A percentile compares a stretch with the other conserved stretches of the same genome.
Conservation (phyloP, 306 rosid genomes). For the Lotus japonicus region DNA sequence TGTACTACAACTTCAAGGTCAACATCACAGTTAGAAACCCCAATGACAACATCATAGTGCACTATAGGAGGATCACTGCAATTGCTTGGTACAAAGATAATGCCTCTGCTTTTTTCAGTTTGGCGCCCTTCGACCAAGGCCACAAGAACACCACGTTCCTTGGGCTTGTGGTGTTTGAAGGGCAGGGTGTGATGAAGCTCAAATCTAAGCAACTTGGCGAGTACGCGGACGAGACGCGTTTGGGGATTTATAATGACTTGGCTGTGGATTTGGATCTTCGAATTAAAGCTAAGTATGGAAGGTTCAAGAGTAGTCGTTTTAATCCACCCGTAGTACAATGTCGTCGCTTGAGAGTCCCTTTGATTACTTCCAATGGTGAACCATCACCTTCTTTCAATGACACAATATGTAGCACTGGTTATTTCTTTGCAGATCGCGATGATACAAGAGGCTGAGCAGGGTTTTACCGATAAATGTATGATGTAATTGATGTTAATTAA, state of each 20-base stretch:
- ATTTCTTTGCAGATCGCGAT: conserved; percentile 17
- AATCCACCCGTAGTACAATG: conserved; percentile 20
- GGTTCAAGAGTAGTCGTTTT: neutral
- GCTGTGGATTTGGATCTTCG: conserved; percentile 27
- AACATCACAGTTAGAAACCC: conserved; percentile 28
- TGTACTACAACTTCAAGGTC: conserved; percentile 15
- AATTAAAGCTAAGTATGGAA: conserved; percentile 14
- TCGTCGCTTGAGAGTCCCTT: conserved; percentile 23
- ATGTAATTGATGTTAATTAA: no score
- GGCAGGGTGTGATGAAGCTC: neutral
- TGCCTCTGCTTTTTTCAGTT: neutral
- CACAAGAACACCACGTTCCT: conserved; percentile 29
- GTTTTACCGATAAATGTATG: no score
- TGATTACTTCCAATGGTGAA: conserved; percentile 6
- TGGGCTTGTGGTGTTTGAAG: conserved; percentile 11
- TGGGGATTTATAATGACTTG: conserved; percentile 19
- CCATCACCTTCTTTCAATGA: neutral
- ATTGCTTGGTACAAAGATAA: conserved; percentile 28
- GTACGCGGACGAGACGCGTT: conserved; percentile 19
- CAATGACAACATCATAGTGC: conserved; percentile 17
- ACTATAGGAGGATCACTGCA: conserved; percentile 14
- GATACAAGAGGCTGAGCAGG: no score
- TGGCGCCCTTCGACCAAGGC: conserved; percentile 37
- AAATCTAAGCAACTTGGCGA: conserved; percentile 11
- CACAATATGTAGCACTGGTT: conserved; percentile 2